Percentiles rank a stretch among this genome's conserved stretches.
Evolutionary conservation across 306 rosid genomes (phyloP).

Genomic region (Astragalus membranaceus): DNA sequence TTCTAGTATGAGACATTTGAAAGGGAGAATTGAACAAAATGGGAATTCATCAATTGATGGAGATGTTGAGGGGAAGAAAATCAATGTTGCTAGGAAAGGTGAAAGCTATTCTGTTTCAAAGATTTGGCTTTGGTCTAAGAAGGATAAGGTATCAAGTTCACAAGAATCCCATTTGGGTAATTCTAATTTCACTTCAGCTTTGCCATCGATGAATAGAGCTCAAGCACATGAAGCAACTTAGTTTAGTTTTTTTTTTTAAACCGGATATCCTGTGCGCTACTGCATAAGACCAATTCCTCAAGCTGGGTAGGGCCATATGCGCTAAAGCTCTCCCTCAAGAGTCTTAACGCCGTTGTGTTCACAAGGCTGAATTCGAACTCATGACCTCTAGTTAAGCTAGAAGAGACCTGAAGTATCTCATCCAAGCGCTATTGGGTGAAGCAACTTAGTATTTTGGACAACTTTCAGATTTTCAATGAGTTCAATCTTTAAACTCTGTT

Average conservation of each 20-base stretch:
- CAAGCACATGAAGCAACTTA: slow-evolving; percentile 33
- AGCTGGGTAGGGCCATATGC: too few species aligned
- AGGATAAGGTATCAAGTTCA: slow-evolving; percentile 55
- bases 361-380: too few species aligned
- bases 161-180: slow-evolving; percentile 36
- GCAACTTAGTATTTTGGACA: background rate
- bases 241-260: background rate
- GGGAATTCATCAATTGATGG: slow-evolving; percentile 48
- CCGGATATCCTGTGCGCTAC: too few species aligned
- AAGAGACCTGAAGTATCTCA: too few species aligned
- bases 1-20: slow-evolving; percentile 52
- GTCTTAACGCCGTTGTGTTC: too few species aligned
- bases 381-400: too few species aligned
- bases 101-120: slow-evolving; percentile 91
- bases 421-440: too few species aligned
- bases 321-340: too few species aligned
- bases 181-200: slow-evolving; percentile 36
- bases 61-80: slow-evolving; percentile 55
- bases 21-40: slow-evolving; percentile 41
- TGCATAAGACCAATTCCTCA: too few species aligned
- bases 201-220: slow-evolving; percentile 50
- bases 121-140: slow-evolving; percentile 91
- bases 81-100: slow-evolving; percentile 65
- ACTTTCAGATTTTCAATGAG: slow-evolving; percentile 19
- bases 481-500: background rate